Base-by-base conservation (phyloP, 768 basidiomycete genomes). In the Erythrobasidium yunnanense region DNA sequence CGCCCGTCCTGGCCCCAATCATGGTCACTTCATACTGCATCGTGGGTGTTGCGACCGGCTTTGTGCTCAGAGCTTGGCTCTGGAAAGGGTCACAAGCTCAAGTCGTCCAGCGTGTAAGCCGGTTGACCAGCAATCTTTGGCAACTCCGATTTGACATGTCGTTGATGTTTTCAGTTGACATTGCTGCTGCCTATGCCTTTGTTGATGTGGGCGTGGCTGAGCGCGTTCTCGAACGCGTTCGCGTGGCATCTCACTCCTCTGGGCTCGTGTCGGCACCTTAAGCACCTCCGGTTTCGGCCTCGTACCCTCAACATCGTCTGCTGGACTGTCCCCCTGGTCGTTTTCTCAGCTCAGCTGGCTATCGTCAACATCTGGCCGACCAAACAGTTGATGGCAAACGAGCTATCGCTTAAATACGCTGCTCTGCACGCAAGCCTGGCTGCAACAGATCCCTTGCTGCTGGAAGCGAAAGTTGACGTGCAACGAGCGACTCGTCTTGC, bases 241-340 rank as follows among this genome's bases (percentile, higher is more conserved):
- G 60, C 60, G n/a, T 63, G 60, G 60, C 60, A 63, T 38, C 60
- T 63, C 27, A 63, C 60, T 13, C 60, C 60, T 2, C 47, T 38
- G 33, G 60, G 60, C 23, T 5, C 27, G 30, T 29, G 27, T 11
- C 29, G 49, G 34, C 30, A 23, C 11, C 49, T 32, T 17, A 46
- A 32, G 13, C 27, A 25, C 3, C 60, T 63, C 2, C 60, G 60
- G 8, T 49, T 63, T 7, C 49, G 22, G 18, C 60, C 60, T 6
- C 32, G 32, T n/a, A 51, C 60, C 7, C 60, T 63, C 60, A 63
- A 63, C 32, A 25, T 63, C 49, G 33, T 63, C n/a, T 49, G 45
- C 23, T 63, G 60, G 60, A n/a, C 42, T 2, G 49, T 38, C 18
- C 60, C 60, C 13, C 7, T 63, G 11, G 6, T 51, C 46, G 52